These are phyloP conservation scores for Fusarium sp. DNA, from an alignment of 2,329 filamentous ascomycete genomes.

Conservation along the genomic window DNA sequence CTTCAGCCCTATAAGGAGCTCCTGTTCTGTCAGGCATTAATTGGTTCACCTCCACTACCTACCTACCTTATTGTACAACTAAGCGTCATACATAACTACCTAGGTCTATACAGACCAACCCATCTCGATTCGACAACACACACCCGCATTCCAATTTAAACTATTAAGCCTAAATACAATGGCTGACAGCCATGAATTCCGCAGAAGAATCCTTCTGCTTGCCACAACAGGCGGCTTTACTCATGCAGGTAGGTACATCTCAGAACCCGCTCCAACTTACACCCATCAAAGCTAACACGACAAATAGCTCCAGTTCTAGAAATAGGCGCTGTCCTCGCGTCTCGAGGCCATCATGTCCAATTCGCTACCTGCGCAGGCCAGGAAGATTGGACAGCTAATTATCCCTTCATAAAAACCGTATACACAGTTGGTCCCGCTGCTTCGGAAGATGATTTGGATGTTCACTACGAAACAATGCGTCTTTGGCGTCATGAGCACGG, in stretches of 20 bases:
- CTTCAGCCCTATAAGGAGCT: not conserved
- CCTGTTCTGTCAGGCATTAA: not conserved
- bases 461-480: constrained; percentile 50
- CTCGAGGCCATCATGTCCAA: constrained; percentile 48
- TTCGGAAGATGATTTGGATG: constrained; percentile 41
- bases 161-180: constrained; percentile 17
- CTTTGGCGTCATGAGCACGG: constrained; percentile 46
- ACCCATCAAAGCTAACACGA: not conserved
- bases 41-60: not conserved
- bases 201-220: constrained; percentile 45
- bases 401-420: constrained; percentile 45
- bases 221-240: constrained; percentile 51
- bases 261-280: not conserved
- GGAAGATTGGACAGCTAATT: constrained; percentile 46
- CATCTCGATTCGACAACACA: not conserved
- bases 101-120: constrained; percentile 15
- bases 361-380: constrained; percentile 52
- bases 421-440: constrained; percentile 46
- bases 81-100: constrained; percentile 30
- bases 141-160: constrained; percentile 11
- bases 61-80: too few relatives aligned
- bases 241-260: constrained; percentile 43
- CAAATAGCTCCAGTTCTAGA: constrained; percentile 48
- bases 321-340: constrained; percentile 46
- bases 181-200: constrained; percentile 14